Evolutionary conservation across 306 rosid genomes (phyloP).

Genomic region (Lithocarpus polystachyus): DNA sequence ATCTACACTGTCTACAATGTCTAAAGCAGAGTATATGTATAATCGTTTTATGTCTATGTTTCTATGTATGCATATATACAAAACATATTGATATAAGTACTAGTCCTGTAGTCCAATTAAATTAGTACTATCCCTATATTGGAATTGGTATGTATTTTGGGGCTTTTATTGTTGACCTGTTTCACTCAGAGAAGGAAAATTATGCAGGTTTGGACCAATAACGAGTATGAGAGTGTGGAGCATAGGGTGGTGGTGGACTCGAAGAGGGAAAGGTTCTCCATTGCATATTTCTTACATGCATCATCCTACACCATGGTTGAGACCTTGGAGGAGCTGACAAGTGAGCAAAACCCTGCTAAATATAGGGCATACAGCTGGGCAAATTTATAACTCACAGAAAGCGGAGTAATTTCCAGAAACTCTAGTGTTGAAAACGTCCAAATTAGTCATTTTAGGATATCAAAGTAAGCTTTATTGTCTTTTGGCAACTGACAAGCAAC

Average conservation of each 20-base stretch:
- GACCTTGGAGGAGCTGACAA: constrained; percentile 42
- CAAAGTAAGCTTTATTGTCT: neutral
- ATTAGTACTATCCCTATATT: no score
- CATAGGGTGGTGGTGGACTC: no score
- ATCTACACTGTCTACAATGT: no score
- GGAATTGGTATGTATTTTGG: neutral
- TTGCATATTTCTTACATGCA: constrained; percentile 57
- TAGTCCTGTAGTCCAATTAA: no score
- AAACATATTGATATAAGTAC: no score
- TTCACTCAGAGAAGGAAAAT: no score
- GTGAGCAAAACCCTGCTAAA: constrained; percentile 22
- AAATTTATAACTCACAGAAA: constrained; percentile 39
- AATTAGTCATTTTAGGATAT: constrained; percentile 37
- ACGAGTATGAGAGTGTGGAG: no score
- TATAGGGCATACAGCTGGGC: constrained; percentile 30
- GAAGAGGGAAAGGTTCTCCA: constrained; percentile 11
- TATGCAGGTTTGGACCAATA: no score
- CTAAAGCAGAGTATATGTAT: no score
- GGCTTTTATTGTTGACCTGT: neutral
- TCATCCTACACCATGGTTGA: constrained; percentile 39
- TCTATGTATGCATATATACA: no score
- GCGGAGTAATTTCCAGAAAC: constrained; percentile 41
- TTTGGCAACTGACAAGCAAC: neutral
- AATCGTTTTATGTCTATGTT: no score
- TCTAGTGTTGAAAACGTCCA: constrained; percentile 43